These are phyloP conservation scores for Yamadazyma blattariae DNA, from an alignment of 1,139 yeast genomes.

Conservation along the genomic window DNA sequence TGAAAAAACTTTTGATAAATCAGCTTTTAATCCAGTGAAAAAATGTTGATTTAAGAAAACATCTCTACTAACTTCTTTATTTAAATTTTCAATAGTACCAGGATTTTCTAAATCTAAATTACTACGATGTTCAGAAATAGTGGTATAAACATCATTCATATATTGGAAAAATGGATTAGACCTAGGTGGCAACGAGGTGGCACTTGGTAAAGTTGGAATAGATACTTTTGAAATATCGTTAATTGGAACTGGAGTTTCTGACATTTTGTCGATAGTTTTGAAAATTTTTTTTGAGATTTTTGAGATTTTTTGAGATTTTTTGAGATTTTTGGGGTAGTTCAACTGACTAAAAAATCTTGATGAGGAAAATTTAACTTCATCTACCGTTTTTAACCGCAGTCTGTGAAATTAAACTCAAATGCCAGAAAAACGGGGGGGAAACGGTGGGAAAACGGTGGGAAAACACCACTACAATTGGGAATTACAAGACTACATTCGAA, in stretches of 20 bases:
- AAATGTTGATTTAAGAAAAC: slow-evolving; percentile 87
- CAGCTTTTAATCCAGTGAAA: slow-evolving; percentile 97
- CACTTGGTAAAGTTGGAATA: slow-evolving; percentile 57
- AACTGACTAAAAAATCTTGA: too few relatives aligned
- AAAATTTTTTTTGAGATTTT: background rate
- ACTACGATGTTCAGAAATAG: slow-evolving; percentile 74
- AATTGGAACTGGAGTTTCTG: slow-evolving; percentile 34
- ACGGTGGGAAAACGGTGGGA: too few relatives aligned
- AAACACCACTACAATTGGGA: too few relatives aligned
- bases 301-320: too few relatives aligned
- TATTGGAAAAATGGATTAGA: slow-evolving; percentile 83
- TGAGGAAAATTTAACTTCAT: too few relatives aligned
- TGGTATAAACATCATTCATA: slow-evolving; percentile 72
- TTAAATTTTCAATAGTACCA: slow-evolving; percentile 91
- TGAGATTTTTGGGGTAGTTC: too few relatives aligned
- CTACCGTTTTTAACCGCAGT: too few relatives aligned
- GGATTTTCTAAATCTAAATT: slow-evolving; percentile 85
- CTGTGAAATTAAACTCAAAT: too few relatives aligned
- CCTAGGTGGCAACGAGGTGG: slow-evolving; percentile 49
- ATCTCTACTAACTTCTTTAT: slow-evolving; percentile 90
- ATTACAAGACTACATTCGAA: too few relatives aligned
- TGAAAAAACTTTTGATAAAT: slow-evolving; percentile 86
- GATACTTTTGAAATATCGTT: slow-evolving; percentile 54
- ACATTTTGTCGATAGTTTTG: slow-evolving; percentile 8
- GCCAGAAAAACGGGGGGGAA: too few relatives aligned